Percentiles rank a stretch among this genome's conserved stretches.
These are phyloP conservation scores for Cardamine chenopodiifolia DNA, from an alignment of 345 rosid genomes.

Conservation along the genomic window DNA sequence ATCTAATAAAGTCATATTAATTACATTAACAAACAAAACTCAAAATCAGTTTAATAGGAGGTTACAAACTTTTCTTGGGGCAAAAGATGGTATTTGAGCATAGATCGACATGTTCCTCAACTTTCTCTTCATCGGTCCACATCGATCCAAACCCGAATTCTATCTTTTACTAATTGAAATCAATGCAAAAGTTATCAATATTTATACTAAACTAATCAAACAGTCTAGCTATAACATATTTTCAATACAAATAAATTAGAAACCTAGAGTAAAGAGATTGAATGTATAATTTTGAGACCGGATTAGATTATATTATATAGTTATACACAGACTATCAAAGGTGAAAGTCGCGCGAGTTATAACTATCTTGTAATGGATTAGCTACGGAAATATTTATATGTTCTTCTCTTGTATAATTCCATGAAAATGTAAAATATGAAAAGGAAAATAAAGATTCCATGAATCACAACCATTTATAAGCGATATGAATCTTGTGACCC, in stretches of 20 bases:
- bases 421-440: not conserved
- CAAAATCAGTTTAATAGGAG: slow-evolving; percentile 9
- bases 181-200: not conserved
- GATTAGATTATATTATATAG: not conserved
- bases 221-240: not conserved
- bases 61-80: not conserved
- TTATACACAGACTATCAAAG: not conserved
- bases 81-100: not conserved
- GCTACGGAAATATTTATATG: not conserved
- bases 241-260: not conserved
- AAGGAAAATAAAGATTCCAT: not conserved
- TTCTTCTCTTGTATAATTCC: not conserved
- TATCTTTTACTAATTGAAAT: not conserved
- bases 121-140: not conserved
- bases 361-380: not conserved
- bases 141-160: not conserved
- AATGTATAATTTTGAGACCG: not conserved
- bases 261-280: not conserved
- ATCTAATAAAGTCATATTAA: slow-evolving; percentile 26
- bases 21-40: slow-evolving; percentile 24
- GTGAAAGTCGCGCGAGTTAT: not conserved
- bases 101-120: not conserved
- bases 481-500: slow-evolving; percentile 22
- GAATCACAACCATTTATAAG: slow-evolving; percentile 23
- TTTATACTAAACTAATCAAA: not conserved